Conservation (phyloP, 108 stramenopile genomes). For the Mediolabrus comicus region DNA sequence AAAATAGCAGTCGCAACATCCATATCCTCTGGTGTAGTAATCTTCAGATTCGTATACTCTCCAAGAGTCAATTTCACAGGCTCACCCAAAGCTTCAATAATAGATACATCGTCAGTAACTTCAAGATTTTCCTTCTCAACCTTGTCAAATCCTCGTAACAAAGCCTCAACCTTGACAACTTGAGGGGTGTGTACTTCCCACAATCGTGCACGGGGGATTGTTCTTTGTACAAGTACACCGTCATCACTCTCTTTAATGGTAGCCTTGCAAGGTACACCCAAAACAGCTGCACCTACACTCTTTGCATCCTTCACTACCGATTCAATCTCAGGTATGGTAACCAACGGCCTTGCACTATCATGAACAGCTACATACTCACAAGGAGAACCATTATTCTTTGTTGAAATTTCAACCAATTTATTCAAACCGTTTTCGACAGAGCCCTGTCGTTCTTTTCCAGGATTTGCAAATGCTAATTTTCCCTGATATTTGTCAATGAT, state of each 20-base stretch:
- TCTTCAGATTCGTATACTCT: slow-evolving; percentile 96
- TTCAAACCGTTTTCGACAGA: slow-evolving; percentile 90
- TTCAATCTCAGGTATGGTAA: slow-evolving; percentile 79
- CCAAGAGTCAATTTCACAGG: slow-evolving; percentile 92
- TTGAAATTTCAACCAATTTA: slow-evolving; percentile 51
- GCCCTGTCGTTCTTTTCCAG: slow-evolving; percentile 90
- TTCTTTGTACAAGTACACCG: slow-evolving; percentile 67
- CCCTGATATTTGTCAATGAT: slow-evolving; percentile 63
- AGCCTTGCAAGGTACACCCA: slow-evolving; percentile 96
- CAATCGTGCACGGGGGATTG: slow-evolving; percentile 81
- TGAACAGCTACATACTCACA: slow-evolving; percentile 84
- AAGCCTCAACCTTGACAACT: slow-evolving; percentile 78
- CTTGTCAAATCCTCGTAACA: slow-evolving; percentile 79
- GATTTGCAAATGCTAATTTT: slow-evolving; percentile 86
- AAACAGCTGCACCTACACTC: slow-evolving; percentile 84
- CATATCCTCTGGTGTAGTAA: slow-evolving; percentile 96
- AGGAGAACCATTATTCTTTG: not conserved
- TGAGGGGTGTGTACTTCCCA: slow-evolving; percentile 96
- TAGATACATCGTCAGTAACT: slow-evolving; percentile 94
- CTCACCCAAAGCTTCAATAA: slow-evolving; percentile 91
- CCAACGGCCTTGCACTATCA: slow-evolving; percentile 91
- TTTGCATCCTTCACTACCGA: slow-evolving; percentile 76
- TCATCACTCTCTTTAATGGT: slow-evolving; percentile 94
- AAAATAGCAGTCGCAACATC: slow-evolving; percentile 88
- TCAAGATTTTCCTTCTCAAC: slow-evolving; percentile 78